Percentiles rank a stretch among this genome's conserved stretches.
phyloP scores from a whole-genome alignment of 805 yeast species.

The Kodamaea leandrae region DNA sequence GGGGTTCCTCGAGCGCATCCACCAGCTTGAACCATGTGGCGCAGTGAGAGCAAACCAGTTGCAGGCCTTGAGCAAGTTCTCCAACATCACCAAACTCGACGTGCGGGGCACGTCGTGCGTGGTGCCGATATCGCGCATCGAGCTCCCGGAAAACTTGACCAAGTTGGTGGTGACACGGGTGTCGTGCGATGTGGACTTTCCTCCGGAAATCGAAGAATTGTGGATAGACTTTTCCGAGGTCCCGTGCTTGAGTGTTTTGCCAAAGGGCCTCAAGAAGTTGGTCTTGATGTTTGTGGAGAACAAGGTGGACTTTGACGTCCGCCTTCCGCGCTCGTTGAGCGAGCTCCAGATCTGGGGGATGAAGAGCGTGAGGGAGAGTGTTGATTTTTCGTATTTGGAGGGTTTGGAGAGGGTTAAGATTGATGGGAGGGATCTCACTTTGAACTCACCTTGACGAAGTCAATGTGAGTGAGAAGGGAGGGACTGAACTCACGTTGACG shows the following conservation, averaged over 20 bases:
- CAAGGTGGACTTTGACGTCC: neutral
- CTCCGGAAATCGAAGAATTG: neutral
- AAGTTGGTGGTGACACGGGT: neutral
- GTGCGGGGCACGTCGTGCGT: neutral
- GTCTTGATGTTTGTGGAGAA: neutral
- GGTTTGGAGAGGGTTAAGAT: neutral
- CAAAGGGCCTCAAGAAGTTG: neutral
- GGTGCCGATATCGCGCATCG: neutral
- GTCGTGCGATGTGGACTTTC: neutral
- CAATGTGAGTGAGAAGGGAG: too few species aligned
- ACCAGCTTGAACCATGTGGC: too few species aligned
- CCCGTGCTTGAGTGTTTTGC: neutral
- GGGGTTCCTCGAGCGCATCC: too few species aligned
- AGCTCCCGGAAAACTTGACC: neutral
- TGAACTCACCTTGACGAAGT: too few species aligned
- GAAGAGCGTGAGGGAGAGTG: neutral
- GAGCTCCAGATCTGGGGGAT: conserved; percentile 1
- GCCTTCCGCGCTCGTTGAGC: neutral
- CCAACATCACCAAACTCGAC: neutral
- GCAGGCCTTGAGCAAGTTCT: too few species aligned
- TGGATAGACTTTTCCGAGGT: neutral
- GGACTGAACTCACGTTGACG: too few species aligned
- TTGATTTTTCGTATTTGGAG: neutral
- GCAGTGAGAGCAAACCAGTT: too few species aligned
- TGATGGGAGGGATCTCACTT: neutral